Conservation (phyloP, 2,329 filamentous ascomycete genomes). For the Coleophoma eucalyptorum region DNA sequence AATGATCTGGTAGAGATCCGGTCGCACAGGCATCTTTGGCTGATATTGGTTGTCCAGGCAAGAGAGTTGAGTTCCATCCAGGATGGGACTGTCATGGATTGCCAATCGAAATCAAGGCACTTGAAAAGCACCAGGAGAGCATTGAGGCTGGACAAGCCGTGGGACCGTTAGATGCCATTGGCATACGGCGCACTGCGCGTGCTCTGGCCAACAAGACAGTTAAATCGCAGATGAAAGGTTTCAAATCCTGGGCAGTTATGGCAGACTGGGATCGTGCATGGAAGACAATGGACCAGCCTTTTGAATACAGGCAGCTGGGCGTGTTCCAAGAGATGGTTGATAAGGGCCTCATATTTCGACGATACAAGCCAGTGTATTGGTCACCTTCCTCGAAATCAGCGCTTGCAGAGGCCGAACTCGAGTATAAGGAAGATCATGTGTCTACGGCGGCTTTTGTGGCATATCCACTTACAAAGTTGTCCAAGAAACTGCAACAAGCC, state of each 20-base stretch:
- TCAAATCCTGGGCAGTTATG: conserved; percentile 74
- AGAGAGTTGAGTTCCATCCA: conserved; percentile 75
- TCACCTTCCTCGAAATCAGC: conserved; percentile 75
- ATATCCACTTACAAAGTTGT: conserved; percentile 60
- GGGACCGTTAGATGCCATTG: conserved; percentile 43
- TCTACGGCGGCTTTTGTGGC: conserved; percentile 75
- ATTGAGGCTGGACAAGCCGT: conserved; percentile 18
- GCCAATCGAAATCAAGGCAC: conserved; percentile 93
- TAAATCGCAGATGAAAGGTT: conserved; percentile 68
- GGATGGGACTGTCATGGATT: conserved; percentile 98
- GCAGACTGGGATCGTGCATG: conserved; percentile 75
- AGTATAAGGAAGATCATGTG: conserved; percentile 73
- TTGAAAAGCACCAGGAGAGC: conserved; percentile 35
- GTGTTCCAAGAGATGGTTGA: conserved; percentile 74
- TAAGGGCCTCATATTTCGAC: conserved; percentile 70
- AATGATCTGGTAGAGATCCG: too few relatives aligned
- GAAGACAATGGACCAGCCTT: conserved; percentile 73
- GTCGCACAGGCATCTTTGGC: background rate
- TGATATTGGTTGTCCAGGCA: conserved; percentile 34
- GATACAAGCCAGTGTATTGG: conserved; percentile 84
- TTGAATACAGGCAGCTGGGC: conserved; percentile 70
- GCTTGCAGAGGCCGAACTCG: conserved; percentile 78
- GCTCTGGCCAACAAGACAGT: conserved; percentile 66
- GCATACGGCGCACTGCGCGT: conserved; percentile 61
- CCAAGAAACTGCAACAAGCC: conserved; percentile 33